These are phyloP conservation scores for Paratinospora sagittata DNA, from an alignment of 164 flowering plant genomes.

Conservation along the genomic window DNA sequence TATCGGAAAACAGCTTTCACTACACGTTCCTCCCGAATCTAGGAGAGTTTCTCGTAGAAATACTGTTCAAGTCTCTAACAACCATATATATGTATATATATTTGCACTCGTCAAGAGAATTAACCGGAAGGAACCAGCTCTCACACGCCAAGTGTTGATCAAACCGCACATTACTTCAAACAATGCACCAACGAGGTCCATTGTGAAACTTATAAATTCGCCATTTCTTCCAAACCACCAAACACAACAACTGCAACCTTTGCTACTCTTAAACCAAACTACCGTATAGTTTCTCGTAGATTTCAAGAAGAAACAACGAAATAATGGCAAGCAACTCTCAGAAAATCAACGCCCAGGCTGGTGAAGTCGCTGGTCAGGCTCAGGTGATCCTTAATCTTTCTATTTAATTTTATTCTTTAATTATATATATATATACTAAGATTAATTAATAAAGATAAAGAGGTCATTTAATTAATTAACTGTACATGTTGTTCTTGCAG, in stretches of 20 bases:
- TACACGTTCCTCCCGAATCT: not conserved
- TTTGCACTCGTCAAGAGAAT: not conserved
- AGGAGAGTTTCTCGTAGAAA: not conserved
- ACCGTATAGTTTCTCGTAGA: not conserved
- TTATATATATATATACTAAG: not conserved
- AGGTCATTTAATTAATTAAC: no score
- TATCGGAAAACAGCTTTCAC: not conserved
- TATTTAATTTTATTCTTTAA: not conserved
- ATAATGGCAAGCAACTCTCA: conserved; percentile 24
- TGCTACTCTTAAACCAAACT: not conserved
- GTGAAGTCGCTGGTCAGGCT: conserved; percentile 20
- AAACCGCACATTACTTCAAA: not conserved
- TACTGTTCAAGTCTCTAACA: not conserved
- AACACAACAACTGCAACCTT: not conserved
- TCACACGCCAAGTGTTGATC: not conserved
- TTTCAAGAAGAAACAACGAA: not conserved
- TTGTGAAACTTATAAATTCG: conserved; percentile 1
- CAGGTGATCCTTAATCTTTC: not conserved
- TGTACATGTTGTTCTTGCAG: no score
- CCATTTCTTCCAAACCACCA: not conserved
- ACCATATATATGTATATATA: no score
- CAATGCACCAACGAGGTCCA: not conserved
- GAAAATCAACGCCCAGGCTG: conserved; percentile 11
- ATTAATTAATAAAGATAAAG: no score
- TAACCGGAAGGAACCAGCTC: not conserved